Conservation (phyloP, 2,329 filamentous ascomycete species). For the Alternaria hordeiaustralica region DNA sequence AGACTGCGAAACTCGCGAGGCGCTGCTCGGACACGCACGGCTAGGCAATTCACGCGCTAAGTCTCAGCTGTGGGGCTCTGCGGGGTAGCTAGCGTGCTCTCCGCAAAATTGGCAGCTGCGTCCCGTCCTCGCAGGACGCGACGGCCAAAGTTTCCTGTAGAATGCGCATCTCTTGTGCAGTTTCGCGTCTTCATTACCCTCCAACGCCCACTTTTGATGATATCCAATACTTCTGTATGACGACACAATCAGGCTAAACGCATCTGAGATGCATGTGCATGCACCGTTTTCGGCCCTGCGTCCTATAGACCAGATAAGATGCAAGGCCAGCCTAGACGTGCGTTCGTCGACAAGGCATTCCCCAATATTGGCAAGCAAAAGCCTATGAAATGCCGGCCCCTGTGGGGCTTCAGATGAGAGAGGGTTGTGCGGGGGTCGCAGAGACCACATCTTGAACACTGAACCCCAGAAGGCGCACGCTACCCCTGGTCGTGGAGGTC, state of each 20-base stretch:
- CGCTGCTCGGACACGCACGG: not conserved
- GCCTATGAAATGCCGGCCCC: conserved; percentile 7
- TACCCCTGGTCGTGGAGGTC: conserved; percentile 1
- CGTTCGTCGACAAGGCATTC: conserved; percentile 5
- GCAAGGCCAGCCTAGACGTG: conserved; percentile 3
- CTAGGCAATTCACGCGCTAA: not conserved
- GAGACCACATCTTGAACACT: conserved; percentile 10
- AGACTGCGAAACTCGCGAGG: not conserved
- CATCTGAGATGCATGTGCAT: not conserved
- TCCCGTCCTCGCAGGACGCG: not conserved
- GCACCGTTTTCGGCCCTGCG: conserved; percentile 1
- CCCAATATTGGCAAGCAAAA: conserved; percentile 13
- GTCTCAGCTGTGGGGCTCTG: conserved; percentile 11
- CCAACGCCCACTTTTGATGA: not conserved
- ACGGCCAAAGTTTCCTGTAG: not conserved
- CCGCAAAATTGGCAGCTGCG: conserved; percentile 2
- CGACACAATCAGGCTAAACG: conserved; percentile 1
- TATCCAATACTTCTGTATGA: not conserved
- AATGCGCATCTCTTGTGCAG: not conserved
- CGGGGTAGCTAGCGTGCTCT: conserved; percentile 4
- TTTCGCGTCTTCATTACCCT: not conserved
- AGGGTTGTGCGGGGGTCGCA: conserved; percentile 16
- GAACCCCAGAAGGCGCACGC: conserved; percentile 10
- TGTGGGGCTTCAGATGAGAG: conserved; percentile 21
- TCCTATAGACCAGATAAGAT: not conserved